Base-by-base conservation (phyloP, 345 rosid species). In the Salix suchowensis region DNA sequence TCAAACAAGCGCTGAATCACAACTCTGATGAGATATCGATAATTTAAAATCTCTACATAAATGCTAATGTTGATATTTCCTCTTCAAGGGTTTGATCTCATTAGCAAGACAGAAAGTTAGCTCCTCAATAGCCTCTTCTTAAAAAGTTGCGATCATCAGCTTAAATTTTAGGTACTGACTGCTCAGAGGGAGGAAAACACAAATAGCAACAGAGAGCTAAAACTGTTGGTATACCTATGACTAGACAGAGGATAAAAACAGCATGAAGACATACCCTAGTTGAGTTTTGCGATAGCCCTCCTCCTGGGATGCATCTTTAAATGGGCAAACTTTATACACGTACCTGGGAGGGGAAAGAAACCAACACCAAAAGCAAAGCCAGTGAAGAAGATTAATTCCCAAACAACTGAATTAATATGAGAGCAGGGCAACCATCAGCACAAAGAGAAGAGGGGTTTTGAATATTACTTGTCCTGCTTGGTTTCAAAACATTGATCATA, bases 271-370 rank as follows among this genome's bases (percentile, higher is more conserved):
- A 69, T 92, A 96, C 98, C 98, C 99, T 80, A 96, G 80, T 61
- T 76, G 82, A 44, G 97, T 91, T 58, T 81, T 83, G 2, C 89
- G 15, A 72, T 90, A 79, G 36, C 93, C 96, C 80, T 96, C 98
- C 82, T 82, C 90, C 77, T 96, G 99, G 72, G 97, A 83, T 78
- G 97, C 90, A 81, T 92, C 89, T 84, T 92, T 94, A 79, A 86
- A 94, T 34, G 87, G 97, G 77, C 98, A 96, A 54, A 94, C 91
- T 85, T 91, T 96, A 89, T 96, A 96, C 74, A 88, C 83, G 77
- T 96, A 94, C 90, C 99, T 96, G 86, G 73, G 82, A 52, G 23
- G 64, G 40, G 65, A 67, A 78, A 65, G 54, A 71, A 24, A 71
- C 7, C 42, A 6, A 55, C 55, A 65, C 16, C 65, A 54, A 11